Percentiles rank a stretch among this genome's conserved stretches.
Evolutionary conservation across 768 basidiomycete genomes (phyloP).

Genomic region (Naematelia aurantialba): DNA sequence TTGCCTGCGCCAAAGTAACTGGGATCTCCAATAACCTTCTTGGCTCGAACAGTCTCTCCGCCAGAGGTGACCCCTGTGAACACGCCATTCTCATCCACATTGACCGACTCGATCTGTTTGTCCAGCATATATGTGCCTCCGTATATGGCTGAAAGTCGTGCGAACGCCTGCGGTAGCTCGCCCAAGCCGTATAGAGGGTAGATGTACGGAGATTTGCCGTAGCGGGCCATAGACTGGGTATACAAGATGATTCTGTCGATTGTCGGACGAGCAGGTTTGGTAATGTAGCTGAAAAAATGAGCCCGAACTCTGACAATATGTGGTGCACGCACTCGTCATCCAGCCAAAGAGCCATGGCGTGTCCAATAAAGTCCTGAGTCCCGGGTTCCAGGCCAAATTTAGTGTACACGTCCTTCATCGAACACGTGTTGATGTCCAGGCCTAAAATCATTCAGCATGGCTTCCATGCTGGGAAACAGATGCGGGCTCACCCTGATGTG

Average conservation of each 20-base stretch:
- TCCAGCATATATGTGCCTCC: slow-evolving; percentile 99
- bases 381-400: slow-evolving; percentile 96
- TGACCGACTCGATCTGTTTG: slow-evolving; percentile 85
- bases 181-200: slow-evolving; percentile 98
- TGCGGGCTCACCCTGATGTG: slow-evolving; percentile 74
- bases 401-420: slow-evolving; percentile 91
- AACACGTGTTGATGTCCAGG: slow-evolving; percentile 79
- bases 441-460: slow-evolving; percentile 54
- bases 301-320: neutral
- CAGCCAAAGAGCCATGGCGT: slow-evolving; percentile 97
- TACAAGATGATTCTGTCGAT: slow-evolving; percentile 96
- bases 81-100: slow-evolving; percentile 70
- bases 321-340: slow-evolving; percentile 81
- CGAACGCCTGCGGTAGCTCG: slow-evolving; percentile 97
- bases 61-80: slow-evolving; percentile 89
- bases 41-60: slow-evolving; percentile 89
- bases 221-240: slow-evolving; percentile 97
- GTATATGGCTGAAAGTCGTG: slow-evolving; percentile 95
- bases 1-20: slow-evolving; percentile 87
- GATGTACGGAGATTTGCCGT: slow-evolving; percentile 99
- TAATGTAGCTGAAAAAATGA: slow-evolving; percentile 79
- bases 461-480: neutral
- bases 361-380: slow-evolving; percentile 98
- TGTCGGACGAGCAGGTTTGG: slow-evolving; percentile 79
- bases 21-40: slow-evolving; percentile 96